phyloP scores from a whole-genome alignment of 305 asterid genomes.

The Solanum hybrid region DNA sequence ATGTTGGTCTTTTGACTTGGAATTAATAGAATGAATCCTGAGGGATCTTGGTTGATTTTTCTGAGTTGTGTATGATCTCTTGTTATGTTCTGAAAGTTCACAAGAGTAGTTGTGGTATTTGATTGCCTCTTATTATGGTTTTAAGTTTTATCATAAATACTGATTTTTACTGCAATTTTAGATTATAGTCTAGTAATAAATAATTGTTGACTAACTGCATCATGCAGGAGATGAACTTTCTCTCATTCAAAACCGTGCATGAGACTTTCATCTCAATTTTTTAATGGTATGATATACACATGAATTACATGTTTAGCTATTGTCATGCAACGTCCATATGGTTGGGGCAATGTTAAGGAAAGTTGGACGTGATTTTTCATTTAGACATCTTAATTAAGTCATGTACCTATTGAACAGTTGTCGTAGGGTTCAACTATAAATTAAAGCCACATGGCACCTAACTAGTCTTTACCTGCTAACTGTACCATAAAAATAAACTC shows the following conservation, averaged over 20 bases:
- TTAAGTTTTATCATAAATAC: not conserved
- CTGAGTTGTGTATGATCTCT: not conserved
- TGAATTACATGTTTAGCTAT: not conserved
- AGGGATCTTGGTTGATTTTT: not conserved
- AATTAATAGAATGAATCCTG: not conserved
- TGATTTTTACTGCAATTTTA: not conserved
- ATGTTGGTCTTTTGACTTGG: not conserved
- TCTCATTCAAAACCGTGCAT: not conserved
- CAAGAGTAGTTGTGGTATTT: not conserved
- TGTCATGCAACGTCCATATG: not conserved
- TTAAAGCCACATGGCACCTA: not conserved
- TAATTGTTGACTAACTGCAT: not conserved
- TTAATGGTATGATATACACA: not conserved
- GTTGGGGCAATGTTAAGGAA: not conserved
- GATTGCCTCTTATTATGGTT: not conserved
- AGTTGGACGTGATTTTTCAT: not conserved
- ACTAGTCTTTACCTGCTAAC: not conserved
- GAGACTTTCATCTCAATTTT: not conserved
- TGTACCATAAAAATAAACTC: not conserved
- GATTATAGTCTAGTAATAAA: not conserved
- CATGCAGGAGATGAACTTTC: not conserved
- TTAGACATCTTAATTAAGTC: not conserved
- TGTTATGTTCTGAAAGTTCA: not conserved
- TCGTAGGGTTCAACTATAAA: too few species aligned
- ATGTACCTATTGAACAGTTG: not conserved